phyloP scores from a whole-genome alignment of 176 grass and related monocot genomes.

The Oryza glumipatula region DNA sequence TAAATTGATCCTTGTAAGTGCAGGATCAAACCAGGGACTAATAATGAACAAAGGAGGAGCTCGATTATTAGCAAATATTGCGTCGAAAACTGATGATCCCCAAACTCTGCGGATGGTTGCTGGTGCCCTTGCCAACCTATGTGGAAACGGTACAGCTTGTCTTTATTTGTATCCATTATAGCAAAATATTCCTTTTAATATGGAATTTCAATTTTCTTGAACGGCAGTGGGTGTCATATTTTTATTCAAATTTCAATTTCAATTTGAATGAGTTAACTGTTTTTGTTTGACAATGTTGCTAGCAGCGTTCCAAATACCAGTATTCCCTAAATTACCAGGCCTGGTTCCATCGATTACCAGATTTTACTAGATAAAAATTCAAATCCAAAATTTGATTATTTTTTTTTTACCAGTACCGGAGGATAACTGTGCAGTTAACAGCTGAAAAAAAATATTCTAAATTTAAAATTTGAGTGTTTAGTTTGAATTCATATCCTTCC shows the following conservation, averaged over 20 bases:
- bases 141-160: conserved; percentile 82
- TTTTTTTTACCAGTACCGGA: too few species aligned
- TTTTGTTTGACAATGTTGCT: not conserved
- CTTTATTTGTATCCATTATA: not conserved
- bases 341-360: too few species aligned
- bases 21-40: conserved; percentile 78
- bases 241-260: not conserved
- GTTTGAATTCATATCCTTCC: too few species aligned
- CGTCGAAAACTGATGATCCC: conserved; percentile 74
- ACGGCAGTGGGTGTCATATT: not conserved
- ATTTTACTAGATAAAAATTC: too few species aligned
- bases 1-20: conserved; percentile 33
- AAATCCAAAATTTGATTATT: too few species aligned
- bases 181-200: not conserved
- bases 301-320: not conserved
- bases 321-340: too few species aligned
- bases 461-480: too few species aligned
- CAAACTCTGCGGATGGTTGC: conserved; percentile 95
- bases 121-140: conserved; percentile 97
- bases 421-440: too few species aligned
- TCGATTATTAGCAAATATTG: conserved; percentile 81
- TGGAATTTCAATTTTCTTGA: too few species aligned
- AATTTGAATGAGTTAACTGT: not conserved
- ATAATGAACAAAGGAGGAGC: conserved; percentile 95
- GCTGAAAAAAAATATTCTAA: too few species aligned